These are phyloP conservation scores for Taphrina betulina DNA, from an alignment of 1,139 yeast genomes.

Conservation along the genomic window DNA sequence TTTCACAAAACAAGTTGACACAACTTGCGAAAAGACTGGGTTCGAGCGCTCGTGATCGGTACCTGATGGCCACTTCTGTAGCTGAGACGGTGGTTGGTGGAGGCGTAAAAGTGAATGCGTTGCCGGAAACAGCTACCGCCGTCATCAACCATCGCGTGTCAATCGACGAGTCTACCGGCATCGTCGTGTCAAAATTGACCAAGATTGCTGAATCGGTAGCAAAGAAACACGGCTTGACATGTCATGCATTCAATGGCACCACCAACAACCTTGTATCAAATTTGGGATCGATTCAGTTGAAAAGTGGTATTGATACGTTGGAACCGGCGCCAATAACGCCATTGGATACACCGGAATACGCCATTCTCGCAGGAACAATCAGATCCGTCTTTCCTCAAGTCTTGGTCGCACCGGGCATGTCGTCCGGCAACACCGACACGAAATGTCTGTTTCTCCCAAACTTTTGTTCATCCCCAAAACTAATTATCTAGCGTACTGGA, in stretches of 20 bases:
- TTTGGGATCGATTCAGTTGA: conserved; percentile 31
- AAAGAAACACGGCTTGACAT: conserved; percentile 50
- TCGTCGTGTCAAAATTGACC: conserved; percentile 48
- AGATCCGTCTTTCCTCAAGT: conserved; percentile 56
- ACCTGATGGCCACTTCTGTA: conserved; percentile 60
- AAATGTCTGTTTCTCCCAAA: conserved; percentile 51
- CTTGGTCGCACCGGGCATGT: conserved; percentile 61
- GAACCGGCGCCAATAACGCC: conserved; percentile 66
- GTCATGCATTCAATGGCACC: conserved; percentile 45
- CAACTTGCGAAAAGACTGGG: conserved; percentile 17
- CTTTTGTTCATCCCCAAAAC: background rate
- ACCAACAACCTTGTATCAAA: too few species aligned
- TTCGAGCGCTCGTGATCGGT: conserved; percentile 41
- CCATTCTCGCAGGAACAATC: conserved; percentile 56
- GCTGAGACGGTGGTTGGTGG: conserved; percentile 69
- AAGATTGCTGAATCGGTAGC: conserved; percentile 50
- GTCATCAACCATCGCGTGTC: conserved; percentile 61
- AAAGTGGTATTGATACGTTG: conserved; percentile 40
- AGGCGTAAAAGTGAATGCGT: conserved; percentile 68
- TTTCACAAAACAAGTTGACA: background rate
- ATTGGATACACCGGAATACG: conserved; percentile 50
- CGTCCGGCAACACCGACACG: conserved; percentile 85
- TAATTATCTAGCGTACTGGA: conserved; percentile 48
- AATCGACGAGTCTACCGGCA: conserved; percentile 51
- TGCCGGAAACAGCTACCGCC: conserved; percentile 65